Conservation (phyloP, 371 early-diverging fungal species). For the Ordospora pajunii region DNA sequence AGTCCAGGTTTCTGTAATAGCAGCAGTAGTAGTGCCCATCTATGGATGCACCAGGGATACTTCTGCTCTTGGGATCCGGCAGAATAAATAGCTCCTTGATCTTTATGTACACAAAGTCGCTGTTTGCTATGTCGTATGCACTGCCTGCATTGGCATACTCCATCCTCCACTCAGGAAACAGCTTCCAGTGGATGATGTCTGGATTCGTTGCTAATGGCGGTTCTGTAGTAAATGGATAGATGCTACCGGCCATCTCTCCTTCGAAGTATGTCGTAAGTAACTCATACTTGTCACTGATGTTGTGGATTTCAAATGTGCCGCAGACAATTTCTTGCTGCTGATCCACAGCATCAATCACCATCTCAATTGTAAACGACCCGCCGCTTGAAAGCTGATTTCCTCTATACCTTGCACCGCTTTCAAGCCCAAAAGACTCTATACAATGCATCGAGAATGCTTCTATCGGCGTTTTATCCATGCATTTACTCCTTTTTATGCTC, state of each 20-base stretch:
- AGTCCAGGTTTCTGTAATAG: constrained; percentile 36
- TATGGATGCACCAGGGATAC: constrained; percentile 39
- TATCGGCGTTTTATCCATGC: background rate
- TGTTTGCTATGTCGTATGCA: background rate
- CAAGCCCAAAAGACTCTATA: background rate
- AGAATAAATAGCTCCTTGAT: constrained; percentile 42
- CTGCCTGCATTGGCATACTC: background rate
- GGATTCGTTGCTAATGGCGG: background rate
- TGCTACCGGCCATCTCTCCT: constrained; percentile 14
- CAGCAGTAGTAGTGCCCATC: constrained; percentile 46
- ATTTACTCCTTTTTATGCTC: background rate
- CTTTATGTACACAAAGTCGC: constrained; percentile 24
- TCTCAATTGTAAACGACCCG: constrained; percentile 40
- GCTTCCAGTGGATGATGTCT: constrained; percentile 31
- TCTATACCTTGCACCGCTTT: constrained; percentile 26
- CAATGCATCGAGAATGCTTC: background rate
- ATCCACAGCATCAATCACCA: constrained; percentile 35
- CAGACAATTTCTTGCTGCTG: constrained; percentile 8
- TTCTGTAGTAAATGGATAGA: background rate
- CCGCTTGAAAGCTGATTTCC: constrained; percentile 29
- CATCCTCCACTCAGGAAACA: constrained; percentile 17
- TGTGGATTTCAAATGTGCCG: constrained; percentile 39
- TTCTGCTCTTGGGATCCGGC: constrained; percentile 24
- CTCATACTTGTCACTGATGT: constrained; percentile 18
- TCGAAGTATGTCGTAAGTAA: constrained; percentile 38